Evolutionary conservation across 2,329 filamentous ascomycete species (phyloP).

Genomic region (Berkeleyomyces rouxiae): DNA sequence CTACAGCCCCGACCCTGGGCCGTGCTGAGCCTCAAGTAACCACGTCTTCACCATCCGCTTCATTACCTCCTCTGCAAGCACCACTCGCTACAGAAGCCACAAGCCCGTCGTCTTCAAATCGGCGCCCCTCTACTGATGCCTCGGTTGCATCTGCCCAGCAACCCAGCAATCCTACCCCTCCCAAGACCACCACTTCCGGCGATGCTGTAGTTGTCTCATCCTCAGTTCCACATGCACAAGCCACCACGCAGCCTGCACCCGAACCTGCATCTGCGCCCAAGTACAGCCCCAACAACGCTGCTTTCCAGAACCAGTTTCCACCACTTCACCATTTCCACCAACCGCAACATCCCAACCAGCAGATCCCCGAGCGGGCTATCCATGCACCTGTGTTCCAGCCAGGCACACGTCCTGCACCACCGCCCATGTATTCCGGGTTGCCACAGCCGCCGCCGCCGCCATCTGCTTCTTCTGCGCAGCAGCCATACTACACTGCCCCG

Average conservation of each 20-base stretch:
- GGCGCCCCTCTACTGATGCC: background rate
- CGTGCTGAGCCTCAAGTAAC: background rate
- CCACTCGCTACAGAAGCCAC: background rate
- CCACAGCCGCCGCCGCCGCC: slow-evolving; percentile 18
- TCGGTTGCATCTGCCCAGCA: background rate
- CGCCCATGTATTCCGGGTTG: slow-evolving; percentile 34
- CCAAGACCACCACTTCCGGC: slow-evolving; percentile 1
- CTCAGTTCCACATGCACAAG: background rate
- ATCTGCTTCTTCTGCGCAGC: background rate
- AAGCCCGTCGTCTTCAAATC: background rate
- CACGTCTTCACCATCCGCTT: background rate
- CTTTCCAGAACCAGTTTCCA: slow-evolving; percentile 1
- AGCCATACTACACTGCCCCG: background rate
- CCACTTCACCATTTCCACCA: background rate
- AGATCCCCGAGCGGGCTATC: slow-evolving; percentile 83
- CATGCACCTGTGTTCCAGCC: slow-evolving; percentile 80
- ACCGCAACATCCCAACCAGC: background rate
- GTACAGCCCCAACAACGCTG: slow-evolving; percentile 34
- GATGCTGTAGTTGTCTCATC: slow-evolving; percentile 3
- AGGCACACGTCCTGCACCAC: slow-evolving; percentile 28
- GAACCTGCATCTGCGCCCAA: slow-evolving; percentile 19
- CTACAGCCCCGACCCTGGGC: background rate
- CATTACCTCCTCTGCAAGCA: background rate
- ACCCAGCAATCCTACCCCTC: background rate
- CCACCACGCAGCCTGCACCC: slow-evolving; percentile 39